These are phyloP conservation scores for Flaveria brownii DNA, from an alignment of 129 eudicot species.

Conservation along the genomic window DNA sequence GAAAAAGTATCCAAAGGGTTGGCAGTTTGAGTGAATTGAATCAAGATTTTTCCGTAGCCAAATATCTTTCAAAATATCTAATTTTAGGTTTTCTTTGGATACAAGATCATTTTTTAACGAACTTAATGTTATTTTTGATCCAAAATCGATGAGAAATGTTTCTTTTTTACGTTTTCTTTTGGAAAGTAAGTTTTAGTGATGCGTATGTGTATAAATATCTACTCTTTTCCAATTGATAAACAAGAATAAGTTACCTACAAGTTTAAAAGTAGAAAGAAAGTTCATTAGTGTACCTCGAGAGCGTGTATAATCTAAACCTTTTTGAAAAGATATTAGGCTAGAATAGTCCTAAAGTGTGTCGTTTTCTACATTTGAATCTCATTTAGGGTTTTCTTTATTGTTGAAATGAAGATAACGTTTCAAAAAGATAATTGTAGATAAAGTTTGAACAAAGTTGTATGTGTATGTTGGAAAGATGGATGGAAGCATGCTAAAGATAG, in stretches of 20 bases:
- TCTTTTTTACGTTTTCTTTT: not conserved
- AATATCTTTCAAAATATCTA: not conserved
- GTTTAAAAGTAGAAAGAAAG: constrained; percentile 4
- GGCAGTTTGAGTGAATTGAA: not conserved
- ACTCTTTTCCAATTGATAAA: not conserved
- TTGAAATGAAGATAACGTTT: not conserved
- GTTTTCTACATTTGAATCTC: not conserved
- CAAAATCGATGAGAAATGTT: not conserved
- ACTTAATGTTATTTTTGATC: not conserved
- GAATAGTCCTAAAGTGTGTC: not conserved
- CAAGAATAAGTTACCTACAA: not conserved
- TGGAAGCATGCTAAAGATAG: constrained; percentile 17
- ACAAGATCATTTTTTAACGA: not conserved
- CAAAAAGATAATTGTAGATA: not conserved
- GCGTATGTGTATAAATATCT: not conserved
- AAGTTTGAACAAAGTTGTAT: constrained; percentile 14
- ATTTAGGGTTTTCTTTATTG: constrained; percentile 8
- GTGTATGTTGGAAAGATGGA: constrained; percentile 7
- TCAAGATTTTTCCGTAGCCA: no score
- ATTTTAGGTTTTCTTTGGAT: not conserved
- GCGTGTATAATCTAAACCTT: not conserved
- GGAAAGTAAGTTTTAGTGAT: not conserved
- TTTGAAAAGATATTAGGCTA: not conserved
- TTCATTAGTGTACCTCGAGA: not conserved
- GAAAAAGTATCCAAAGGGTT: not conserved